Evolutionary conservation across 768 basidiomycete species (phyloP), one percentile per base, ranked within the genome.

Genomic region (Kwoniella bestiolae): DNA sequence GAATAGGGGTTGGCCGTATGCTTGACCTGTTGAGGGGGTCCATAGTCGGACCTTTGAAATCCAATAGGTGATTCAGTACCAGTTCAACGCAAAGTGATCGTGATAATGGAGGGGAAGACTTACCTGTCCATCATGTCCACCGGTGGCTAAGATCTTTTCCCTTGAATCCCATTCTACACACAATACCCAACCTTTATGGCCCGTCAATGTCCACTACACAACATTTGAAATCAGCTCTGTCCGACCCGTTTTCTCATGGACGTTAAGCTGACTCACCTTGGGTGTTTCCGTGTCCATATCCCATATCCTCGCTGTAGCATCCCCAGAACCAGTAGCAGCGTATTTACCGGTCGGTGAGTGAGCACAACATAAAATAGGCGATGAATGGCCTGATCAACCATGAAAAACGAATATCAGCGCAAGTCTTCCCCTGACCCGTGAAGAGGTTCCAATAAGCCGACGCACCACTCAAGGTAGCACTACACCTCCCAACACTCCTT

Each of bases 161-260:
- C 91, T 86, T 0, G 91, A 91, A 74, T 97, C 94, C 94, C 95
- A 99, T 76, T 97, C 96, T 4, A 94, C 91, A 72, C 93, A 97
- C 1, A 98, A 85, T 1, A 99, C 93, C 95, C 94, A 97, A 0
- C 94, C 94, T 70, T 88, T 88, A 76, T 99, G 96, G 0, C 96
- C 96, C 0, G 86, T 82, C 18, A 98, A 85, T 14, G 88, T 89
- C 77, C 91, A 90, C 44, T 76, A 55, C 14, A 50, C 7, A 14
- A 47, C 21, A 25, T 14, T 5, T 26, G n/a, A 5, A 18, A 14
- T 52, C 31, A 53, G 41, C 35, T 34, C 26, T 41, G 1, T 29
- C 38, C 12, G n/a, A 26, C 38, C 14, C 29, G 9, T 2, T 45
- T 35, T 18, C 11, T n/a, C n/a, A 21, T 23, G 21, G n/a, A 50